phyloP scores from a whole-genome alignment of 2,329 filamentous ascomycete species.

The Huntiella omanensis region DNA sequence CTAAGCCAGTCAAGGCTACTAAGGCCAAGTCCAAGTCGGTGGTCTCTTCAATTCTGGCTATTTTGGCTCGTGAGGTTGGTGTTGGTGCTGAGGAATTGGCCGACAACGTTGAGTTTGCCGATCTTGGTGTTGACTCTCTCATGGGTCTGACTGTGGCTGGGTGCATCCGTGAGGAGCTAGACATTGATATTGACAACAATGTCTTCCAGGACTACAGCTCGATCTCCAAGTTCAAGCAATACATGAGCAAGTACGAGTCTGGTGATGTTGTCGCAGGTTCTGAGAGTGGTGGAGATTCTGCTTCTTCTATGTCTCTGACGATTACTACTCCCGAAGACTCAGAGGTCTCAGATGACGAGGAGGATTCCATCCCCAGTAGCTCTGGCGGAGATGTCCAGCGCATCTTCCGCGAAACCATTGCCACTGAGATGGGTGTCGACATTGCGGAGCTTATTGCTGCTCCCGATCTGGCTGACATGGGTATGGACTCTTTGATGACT shows the following conservation, averaged over 20 bases:
- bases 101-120: slow-evolving; percentile 35
- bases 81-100: slow-evolving; percentile 34
- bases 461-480: slow-evolving; percentile 34
- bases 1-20: slow-evolving; percentile 28
- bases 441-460: slow-evolving; percentile 40
- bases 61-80: slow-evolving; percentile 38
- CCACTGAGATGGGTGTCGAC: slow-evolving; percentile 54
- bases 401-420: slow-evolving; percentile 45
- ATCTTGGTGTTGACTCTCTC: slow-evolving; percentile 43
- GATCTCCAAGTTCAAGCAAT: slow-evolving; percentile 31
- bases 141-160: slow-evolving; percentile 39
- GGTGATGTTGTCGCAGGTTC: slow-evolving; percentile 14
- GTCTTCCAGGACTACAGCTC: slow-evolving; percentile 36
- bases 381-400: slow-evolving; percentile 22
- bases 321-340: slow-evolving; percentile 35
- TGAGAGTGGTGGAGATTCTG: slow-evolving; percentile 25
- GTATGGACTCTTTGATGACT: slow-evolving; percentile 41
- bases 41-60: slow-evolving; percentile 25
- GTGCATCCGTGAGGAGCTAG: slow-evolving; percentile 37
- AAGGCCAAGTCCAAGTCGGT: slow-evolving; percentile 22
- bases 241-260: slow-evolving; percentile 21
- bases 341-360: slow-evolving; percentile 23
- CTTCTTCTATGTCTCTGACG: slow-evolving; percentile 28
- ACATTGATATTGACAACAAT: slow-evolving; percentile 32
- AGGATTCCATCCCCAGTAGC: slow-evolving; percentile 10